Conservation (phyloP, 345 rosid species). For the Mercurialis annua region DNA sequence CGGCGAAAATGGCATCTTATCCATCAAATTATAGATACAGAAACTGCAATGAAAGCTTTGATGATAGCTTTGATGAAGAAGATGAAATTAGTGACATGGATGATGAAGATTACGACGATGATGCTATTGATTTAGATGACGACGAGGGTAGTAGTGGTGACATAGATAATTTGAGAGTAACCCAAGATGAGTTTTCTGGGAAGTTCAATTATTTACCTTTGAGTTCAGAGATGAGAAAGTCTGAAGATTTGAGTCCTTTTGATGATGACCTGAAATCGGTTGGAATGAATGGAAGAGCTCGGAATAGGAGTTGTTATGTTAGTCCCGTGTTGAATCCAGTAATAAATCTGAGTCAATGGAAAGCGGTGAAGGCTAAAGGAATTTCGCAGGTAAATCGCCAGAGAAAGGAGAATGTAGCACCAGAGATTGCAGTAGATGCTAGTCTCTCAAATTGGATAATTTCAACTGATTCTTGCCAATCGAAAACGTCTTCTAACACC, state of each 20-base stretch:
- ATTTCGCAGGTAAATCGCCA: conserved; percentile 13
- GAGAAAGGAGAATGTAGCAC: conserved; percentile 24
- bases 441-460: conserved; percentile 32
- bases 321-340: conserved; percentile 30
- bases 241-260: conserved; percentile 15
- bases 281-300: conserved; percentile 6
- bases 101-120: conserved; percentile 14
- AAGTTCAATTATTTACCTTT: conserved; percentile 17
- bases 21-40: conserved; percentile 26
- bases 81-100: conserved; percentile 52
- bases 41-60: conserved; percentile 45
- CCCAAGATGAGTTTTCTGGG: conserved; percentile 6
- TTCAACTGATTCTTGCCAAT: conserved; percentile 13
- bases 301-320: conserved; percentile 15
- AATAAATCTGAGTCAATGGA: conserved; percentile 32
- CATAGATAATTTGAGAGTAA: conserved; percentile 17
- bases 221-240: conserved; percentile 14
- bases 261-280: conserved; percentile 4
- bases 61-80: conserved; percentile 54
- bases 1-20: conserved; percentile 25
- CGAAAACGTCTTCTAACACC: conserved; percentile 12
- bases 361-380: conserved; percentile 22
- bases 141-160: conserved; percentile 1
- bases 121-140: conserved; percentile 6
- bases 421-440: conserved; percentile 19